Conservation (phyloP, 495 filamentous ascomycete genomes). For the Paragyromitra xinjiangensis region DNA sequence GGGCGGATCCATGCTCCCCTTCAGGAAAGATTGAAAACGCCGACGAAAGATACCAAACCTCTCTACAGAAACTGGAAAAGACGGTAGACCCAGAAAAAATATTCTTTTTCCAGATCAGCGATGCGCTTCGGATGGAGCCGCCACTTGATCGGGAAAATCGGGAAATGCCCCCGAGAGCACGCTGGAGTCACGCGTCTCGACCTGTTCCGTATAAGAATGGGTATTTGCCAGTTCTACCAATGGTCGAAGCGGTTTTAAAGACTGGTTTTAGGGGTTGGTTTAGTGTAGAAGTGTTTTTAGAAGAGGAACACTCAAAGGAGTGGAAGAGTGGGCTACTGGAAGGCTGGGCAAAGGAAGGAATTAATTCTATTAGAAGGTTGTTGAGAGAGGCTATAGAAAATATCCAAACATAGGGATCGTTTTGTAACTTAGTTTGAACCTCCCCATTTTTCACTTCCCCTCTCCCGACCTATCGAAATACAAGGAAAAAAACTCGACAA, state of each 20-base stretch:
- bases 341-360: constrained; percentile 68
- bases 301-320: constrained; percentile 66
- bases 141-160: constrained; percentile 64
- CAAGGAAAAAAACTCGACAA: no score
- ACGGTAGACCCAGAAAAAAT: constrained; percentile 76
- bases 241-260: constrained; percentile 71
- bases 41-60: constrained; percentile 62
- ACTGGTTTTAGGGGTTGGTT: constrained; percentile 80
- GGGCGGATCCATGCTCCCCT: constrained; percentile 74
- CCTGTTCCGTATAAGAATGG: constrained; percentile 77
- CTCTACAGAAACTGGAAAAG: constrained; percentile 65
- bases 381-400: constrained; percentile 58
- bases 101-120: constrained; percentile 77
- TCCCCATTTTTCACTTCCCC: neutral
- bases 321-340: constrained; percentile 68
- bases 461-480: no score
- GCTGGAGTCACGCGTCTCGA: constrained; percentile 77
- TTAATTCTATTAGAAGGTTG: constrained; percentile 66
- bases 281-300: constrained; percentile 80
- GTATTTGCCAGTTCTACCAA: constrained; percentile 74
- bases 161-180: constrained; percentile 66
- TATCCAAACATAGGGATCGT: neutral
- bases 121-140: constrained; percentile 72
- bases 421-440: neutral
- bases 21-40: constrained; percentile 68